Base-by-base conservation (phyloP, 441 rosid genomes). In the Omphalea diandra region DNA sequence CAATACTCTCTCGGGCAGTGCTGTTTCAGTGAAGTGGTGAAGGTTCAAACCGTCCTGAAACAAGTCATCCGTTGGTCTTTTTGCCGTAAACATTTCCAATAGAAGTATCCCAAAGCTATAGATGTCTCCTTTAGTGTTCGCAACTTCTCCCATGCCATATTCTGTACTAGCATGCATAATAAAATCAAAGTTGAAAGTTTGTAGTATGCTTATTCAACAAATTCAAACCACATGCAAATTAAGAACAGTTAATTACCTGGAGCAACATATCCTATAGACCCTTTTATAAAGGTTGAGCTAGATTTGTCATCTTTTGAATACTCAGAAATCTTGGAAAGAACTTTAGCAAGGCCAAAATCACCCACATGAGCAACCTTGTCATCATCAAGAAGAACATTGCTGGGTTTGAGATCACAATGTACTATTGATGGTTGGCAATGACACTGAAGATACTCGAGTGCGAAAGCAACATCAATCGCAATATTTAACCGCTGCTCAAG, bases 381-480 rank as follows among this genome's bases (percentile, higher is more conserved):
- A 35, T 44, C 56, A 32, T 82, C 76, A 0, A 82, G 67, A 65
- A 81, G 78, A 36, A 81, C 57, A n/a, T n/a, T n/a, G n/a, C n/a
- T n/a, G n/a, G n/a, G n/a, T n/a, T n/a, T n/a, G n/a, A n/a, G n/a
- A n/a, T 69, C 66, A 2, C 73, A n/a, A 26, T 69, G 73, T 38
- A 79, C 53, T 14, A 77, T 14, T n/a, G 76, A 66, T 32, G 44
- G 56, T 38, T 73, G 61, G 3, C 77, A 80, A 1, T 64, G 56
- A 31, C 74, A 41, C 54, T 77, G 83, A 33, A 77, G 80, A 70
- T 82, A 82, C 31, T 77, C 75, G 1, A 80, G 14, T 36, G 76
- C 82, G 5, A 49, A 63, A 12, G 83, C 79, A 38, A 75, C 74
- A 59, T 75, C 78, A 43, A 77, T 60, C 38, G 70, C 71, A 47